Percentiles rank a stretch among this genome's conserved stretches.
Evolutionary conservation across 257 asterid species (phyloP).

Genomic region (Solanum paucissectum): DNA sequence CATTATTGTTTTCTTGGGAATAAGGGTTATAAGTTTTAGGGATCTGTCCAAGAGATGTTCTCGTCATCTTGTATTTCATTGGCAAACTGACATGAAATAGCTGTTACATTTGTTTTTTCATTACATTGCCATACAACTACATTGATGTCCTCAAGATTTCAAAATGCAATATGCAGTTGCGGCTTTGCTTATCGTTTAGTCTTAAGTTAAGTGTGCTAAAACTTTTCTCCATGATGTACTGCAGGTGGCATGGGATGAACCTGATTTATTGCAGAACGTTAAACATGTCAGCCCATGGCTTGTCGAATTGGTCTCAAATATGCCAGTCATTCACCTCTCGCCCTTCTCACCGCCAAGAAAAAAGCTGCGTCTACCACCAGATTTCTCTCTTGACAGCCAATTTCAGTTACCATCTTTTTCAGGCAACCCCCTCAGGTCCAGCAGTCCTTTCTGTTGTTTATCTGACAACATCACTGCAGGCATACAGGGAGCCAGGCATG

Average conservation of each 20-base stretch:
- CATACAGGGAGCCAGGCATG: conserved; percentile 99
- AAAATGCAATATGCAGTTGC: not conserved
- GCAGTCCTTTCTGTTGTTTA: conserved; percentile 57
- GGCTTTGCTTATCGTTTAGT: not conserved
- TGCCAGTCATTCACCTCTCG: conserved; percentile 62
- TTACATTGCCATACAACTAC: not conserved
- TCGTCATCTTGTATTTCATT: not conserved
- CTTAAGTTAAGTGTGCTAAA: not conserved
- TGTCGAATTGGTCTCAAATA: conserved; percentile 63
- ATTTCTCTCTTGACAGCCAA: conserved; percentile 55
- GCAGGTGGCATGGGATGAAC: conserved; percentile 96
- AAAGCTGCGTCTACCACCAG: conserved; percentile 52
- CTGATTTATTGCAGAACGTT: conserved; percentile 73
- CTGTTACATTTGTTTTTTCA: not conserved
- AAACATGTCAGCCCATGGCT: conserved; percentile 96
- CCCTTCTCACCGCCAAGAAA: conserved; percentile 75
- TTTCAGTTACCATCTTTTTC: conserved; percentile 69
- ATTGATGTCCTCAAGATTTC: not conserved
- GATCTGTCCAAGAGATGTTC: not conserved
- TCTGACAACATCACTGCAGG: conserved; percentile 78
- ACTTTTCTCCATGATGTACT: not conserved
- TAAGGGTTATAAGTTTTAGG: not conserved
- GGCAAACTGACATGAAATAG: not conserved
- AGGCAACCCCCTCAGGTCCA: conserved; percentile 65
- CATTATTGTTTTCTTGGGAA: not conserved